Conservation (phyloP, 2,329 filamentous ascomycete genomes). For the Aspergillus sp. region DNA sequence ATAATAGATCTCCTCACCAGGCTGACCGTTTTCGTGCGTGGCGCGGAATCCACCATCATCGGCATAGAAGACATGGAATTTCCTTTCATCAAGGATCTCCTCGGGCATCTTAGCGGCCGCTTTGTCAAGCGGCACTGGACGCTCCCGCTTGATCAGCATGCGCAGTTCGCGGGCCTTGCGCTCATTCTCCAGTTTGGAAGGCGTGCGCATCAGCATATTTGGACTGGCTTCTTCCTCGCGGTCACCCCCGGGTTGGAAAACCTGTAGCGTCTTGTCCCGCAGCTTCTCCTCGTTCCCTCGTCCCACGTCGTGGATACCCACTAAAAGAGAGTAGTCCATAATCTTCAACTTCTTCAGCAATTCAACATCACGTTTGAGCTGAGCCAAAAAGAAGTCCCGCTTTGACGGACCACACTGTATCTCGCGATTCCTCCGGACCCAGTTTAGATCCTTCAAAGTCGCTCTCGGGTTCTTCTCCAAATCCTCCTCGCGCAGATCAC, state of each 20-base stretch:
- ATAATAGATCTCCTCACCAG: constrained; percentile 94
- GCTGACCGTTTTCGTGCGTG: constrained; percentile 83
- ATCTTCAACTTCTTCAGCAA: constrained; percentile 87
- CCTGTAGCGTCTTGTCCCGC: constrained; percentile 82
- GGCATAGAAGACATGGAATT: constrained; percentile 82
- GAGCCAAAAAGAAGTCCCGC: constrained; percentile 82
- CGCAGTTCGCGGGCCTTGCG: constrained; percentile 88
- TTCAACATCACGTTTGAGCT: constrained; percentile 83
- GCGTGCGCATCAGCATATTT: constrained; percentile 78
- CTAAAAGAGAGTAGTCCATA: constrained; percentile 96
- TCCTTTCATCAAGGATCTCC: constrained; percentile 74
- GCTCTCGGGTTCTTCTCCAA: constrained; percentile 86
- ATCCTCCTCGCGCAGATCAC: constrained; percentile 87
- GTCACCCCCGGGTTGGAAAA: constrained; percentile 87
- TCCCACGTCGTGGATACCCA: constrained; percentile 88
- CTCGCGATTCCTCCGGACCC: constrained; percentile 81
- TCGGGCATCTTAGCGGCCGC: constrained; percentile 85
- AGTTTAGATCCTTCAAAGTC: constrained; percentile 95
- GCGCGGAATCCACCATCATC: constrained; percentile 93
- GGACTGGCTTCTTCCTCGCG: constrained; percentile 62
- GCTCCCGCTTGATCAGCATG: constrained; percentile 88
- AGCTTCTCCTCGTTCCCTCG: constrained; percentile 95
- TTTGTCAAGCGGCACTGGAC: constrained; percentile 88
- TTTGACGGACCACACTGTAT: constrained; percentile 88
- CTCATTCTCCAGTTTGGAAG: constrained; percentile 88